phyloP scores from a whole-genome alignment of 148 eudicot genomes.

The Rhododendron henanense region DNA sequence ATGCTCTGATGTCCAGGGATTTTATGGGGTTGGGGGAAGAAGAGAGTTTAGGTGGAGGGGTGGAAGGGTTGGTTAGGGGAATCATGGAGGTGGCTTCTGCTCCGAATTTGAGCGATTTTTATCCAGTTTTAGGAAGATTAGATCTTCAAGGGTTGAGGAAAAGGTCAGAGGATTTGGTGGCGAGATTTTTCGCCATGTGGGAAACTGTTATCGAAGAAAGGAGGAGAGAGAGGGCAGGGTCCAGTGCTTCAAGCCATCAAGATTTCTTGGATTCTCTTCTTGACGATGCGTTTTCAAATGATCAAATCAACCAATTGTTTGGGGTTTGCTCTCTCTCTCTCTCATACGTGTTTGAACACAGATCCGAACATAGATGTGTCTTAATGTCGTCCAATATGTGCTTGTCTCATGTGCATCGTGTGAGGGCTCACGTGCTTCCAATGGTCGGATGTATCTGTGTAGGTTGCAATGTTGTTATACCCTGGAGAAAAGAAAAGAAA shows the following conservation, averaged over 20 bases:
- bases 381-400: not conserved
- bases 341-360: not conserved
- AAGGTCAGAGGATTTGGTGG: not conserved
- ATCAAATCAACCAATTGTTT: constrained; percentile 10
- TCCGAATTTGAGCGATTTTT: constrained; percentile 12
- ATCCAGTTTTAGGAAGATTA: constrained; percentile 1
- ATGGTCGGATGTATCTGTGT: not conserved
- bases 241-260: not conserved
- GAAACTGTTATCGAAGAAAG: not conserved
- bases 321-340: not conserved
- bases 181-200: not conserved
- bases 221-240: not conserved
- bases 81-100: not conserved
- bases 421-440: not conserved
- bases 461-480: not conserved
- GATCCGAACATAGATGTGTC: too few species aligned
- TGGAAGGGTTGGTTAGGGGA: not conserved
- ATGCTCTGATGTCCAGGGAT: constrained; percentile 19
- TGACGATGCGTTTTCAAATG: constrained; percentile 2
- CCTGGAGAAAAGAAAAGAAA: not conserved
- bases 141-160: constrained; percentile 1
- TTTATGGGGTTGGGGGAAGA: not conserved
- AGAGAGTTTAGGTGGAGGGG: not conserved
- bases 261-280: constrained; percentile 16
- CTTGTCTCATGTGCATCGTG: not conserved